Base-by-base conservation (phyloP, 495 filamentous ascomycete genomes). In the Aspergillus conjunctus region DNA sequence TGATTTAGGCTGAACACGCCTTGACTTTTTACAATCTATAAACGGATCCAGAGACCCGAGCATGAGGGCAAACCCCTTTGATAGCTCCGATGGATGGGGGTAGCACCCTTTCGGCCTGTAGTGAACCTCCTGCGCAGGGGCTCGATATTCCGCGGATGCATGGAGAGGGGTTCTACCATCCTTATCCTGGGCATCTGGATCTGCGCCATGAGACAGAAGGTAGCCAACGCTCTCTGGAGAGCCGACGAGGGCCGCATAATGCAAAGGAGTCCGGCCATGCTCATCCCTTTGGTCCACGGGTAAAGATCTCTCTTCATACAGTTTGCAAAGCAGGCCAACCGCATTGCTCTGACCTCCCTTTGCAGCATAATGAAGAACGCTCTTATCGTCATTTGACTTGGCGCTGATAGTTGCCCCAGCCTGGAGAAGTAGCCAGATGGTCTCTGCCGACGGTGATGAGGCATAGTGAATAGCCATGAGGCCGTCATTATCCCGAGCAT, bases 381-480 rank as follows among this genome's bases (percentile, higher is more conserved):
- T 61, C 11, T 41, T 33, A 15, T 52, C 30, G 21, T 64, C 33
- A 44, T 6, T n/a, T 15, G 49, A 52, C 44, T 48, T 56, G 11
- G 56, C 57, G 1, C n/a, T 12, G n/a, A 69, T 43, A 51, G 62
- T 33, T 45, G 65, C 67, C 2, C 67, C 65, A 26, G 31, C 10
- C 21, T 61, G 14, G 20, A 61, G 45, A 18, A 65, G 31, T 26
- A 17, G 54, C 15, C 31, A 34, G 8, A 54, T 44, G 43, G 57
- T 57, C 10, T 31, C 18, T 7, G 53, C 58, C 18, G 58, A 61
- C 0, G 54, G 18, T 33, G 56, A 41, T 15, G 59, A 39, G 21
- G 91, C 91, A 20, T 92, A 68, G 70, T 96, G 91, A 15, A 96
- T 77, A 8, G 91, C 86, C 3, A 88, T 92, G 63, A 94, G 92